Percentiles rank a stretch among this genome's conserved stretches.
Conservation (phyloP, 495 filamentous ascomycete species). For the Penicillium paxilli region DNA sequence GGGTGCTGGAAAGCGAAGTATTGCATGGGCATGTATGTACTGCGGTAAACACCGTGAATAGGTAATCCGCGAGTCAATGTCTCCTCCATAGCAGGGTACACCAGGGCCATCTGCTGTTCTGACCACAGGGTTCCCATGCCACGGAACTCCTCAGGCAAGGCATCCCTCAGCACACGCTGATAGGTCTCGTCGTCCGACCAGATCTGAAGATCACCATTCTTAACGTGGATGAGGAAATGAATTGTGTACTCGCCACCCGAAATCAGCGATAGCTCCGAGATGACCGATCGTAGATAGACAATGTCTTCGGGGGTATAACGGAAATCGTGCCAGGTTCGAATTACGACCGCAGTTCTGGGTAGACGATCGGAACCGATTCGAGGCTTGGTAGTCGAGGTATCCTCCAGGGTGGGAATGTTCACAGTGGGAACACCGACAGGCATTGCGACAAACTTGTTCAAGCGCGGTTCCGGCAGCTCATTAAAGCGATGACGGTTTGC, state of each 20-base stretch:
- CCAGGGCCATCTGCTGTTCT: conserved; percentile 82
- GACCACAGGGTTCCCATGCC: conserved; percentile 91
- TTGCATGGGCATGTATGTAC: conserved; percentile 90
- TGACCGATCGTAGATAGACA: conserved; percentile 56
- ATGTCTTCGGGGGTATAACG: conserved; percentile 53
- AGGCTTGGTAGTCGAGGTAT: conserved; percentile 9
- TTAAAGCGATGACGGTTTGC: conserved; percentile 73
- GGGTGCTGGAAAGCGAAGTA: conserved; percentile 87
- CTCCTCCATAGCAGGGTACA: conserved; percentile 82
- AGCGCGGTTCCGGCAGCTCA: conserved; percentile 38
- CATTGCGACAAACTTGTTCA: conserved; percentile 49
- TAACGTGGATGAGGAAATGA: conserved; percentile 68
- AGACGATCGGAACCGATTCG: conserved; percentile 34
- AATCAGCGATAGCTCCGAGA: conserved; percentile 60
- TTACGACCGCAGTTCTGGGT: conserved; percentile 59
- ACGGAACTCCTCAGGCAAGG: conserved; percentile 81
- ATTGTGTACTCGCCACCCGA: conserved; percentile 65
- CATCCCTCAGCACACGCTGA: conserved; percentile 62
- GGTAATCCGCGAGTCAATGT: conserved; percentile 70
- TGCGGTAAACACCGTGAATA: conserved; percentile 88
- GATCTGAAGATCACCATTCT: conserved; percentile 62
- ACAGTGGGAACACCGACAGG: conserved; percentile 33
- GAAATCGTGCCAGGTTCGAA: conserved; percentile 65
- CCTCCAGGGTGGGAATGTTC: conserved; percentile 7
- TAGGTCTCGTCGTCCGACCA: conserved; percentile 66